phyloP scores from a whole-genome alignment of 2,329 filamentous ascomycete species.

The Pseudogymnoascus pannorum region DNA sequence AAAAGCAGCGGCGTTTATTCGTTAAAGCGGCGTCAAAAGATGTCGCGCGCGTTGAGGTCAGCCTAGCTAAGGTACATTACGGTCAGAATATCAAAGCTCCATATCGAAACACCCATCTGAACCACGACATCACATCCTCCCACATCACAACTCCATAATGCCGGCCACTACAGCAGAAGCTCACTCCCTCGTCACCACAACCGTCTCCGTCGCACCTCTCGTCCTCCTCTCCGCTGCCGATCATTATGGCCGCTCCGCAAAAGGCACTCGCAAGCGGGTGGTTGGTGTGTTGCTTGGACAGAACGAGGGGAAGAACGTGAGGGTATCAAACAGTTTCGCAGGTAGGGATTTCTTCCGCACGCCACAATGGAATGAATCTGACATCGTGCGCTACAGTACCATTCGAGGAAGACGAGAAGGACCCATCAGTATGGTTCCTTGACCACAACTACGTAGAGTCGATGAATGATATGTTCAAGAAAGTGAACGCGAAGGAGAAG shows the following conservation, averaged over 20 bases:
- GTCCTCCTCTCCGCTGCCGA: constrained; percentile 97
- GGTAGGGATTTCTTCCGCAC: constrained; percentile 46
- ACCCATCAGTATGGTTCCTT: constrained; percentile 97
- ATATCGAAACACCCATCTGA: constrained; percentile 6
- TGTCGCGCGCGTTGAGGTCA: constrained; percentile 8
- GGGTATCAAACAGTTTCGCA: constrained; percentile 98
- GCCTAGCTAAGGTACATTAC: constrained; percentile 5
- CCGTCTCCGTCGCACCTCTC: constrained; percentile 93
- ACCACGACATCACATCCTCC: constrained; percentile 5
- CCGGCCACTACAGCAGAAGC: constrained; percentile 95
- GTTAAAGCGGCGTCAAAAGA: not conserved
- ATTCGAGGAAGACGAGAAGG: constrained; percentile 98
- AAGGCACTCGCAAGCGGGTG: constrained; percentile 78
- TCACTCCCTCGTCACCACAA: constrained; percentile 86
- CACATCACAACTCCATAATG: constrained; percentile 50
- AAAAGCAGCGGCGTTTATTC: constrained; percentile 5
- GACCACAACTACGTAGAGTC: constrained; percentile 99
- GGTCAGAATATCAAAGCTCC: constrained; percentile 6
- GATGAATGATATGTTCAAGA: constrained; percentile 99
- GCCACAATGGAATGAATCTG: constrained; percentile 15
- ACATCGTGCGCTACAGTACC: constrained; percentile 55
- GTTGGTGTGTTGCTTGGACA: constrained; percentile 92
- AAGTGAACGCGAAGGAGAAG: constrained; percentile 98
- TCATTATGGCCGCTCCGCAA: constrained; percentile 92
- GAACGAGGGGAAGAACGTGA: constrained; percentile 91